Conservation (phyloP, 805 yeast species). For the Wickerhamomyces alni region DNA sequence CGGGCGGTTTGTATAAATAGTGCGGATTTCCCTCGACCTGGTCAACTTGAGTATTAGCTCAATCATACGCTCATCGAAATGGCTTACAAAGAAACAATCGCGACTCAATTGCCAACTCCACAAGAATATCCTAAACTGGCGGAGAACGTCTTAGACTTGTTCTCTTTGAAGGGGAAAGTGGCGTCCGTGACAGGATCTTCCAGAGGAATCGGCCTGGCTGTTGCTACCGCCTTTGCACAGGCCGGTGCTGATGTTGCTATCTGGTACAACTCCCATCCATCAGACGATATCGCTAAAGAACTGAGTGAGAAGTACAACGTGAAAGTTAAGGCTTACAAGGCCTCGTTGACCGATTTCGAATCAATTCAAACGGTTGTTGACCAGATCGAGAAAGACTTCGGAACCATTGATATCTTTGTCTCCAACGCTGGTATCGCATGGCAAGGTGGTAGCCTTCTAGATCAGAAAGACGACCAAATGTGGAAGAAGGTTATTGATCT, state of each 20-base stretch:
- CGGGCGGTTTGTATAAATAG: too few species aligned
- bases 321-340: conserved; percentile 50
- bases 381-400: conserved; percentile 54
- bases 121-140: conserved; percentile 45
- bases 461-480: conserved; percentile 37
- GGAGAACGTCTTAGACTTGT: conserved; percentile 54
- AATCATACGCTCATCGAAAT: neutral
- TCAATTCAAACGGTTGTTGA: conserved; percentile 25
- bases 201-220: conserved; percentile 76
- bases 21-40: neutral
- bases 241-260: conserved; percentile 82
- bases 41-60: neutral
- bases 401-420: conserved; percentile 73
- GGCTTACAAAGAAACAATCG: conserved; percentile 14
- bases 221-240: conserved; percentile 80
- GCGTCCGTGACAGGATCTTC: conserved; percentile 84
- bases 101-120: conserved; percentile 32
- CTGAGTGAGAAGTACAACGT: conserved; percentile 60
- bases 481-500: conserved; percentile 72
- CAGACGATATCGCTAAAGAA: conserved; percentile 37
- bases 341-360: conserved; percentile 25
- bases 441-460: conserved; percentile 57
- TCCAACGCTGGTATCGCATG: conserved; percentile 91
- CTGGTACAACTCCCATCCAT: conserved; percentile 24
- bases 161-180: conserved; percentile 78